phyloP scores from a whole-genome alignment of 768 basidiomycete species.

The Trametes meyenii region DNA sequence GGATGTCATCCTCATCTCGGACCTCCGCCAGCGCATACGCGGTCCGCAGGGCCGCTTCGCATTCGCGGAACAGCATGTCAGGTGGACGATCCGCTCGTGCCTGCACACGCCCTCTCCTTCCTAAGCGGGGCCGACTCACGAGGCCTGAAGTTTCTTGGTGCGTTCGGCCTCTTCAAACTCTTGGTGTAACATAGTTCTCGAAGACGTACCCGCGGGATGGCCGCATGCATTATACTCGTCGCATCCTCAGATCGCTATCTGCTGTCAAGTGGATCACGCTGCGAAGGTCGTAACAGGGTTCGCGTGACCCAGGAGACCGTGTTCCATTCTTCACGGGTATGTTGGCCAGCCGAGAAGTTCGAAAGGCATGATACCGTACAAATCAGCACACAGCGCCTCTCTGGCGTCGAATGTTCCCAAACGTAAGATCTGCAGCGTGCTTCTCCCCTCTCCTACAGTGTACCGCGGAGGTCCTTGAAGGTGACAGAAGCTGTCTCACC shows the following conservation, averaged over 20 bases:
- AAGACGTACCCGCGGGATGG: too few relatives aligned
- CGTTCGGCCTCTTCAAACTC: too few relatives aligned
- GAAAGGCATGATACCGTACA: neutral
- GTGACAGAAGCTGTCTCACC: constrained; percentile 7
- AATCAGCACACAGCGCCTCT: neutral
- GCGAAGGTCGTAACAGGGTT: too few relatives aligned
- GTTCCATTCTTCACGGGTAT: too few relatives aligned
- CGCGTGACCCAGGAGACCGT: too few relatives aligned
- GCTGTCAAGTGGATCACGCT: too few relatives aligned
- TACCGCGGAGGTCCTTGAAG: neutral
- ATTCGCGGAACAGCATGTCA: constrained; percentile 11
- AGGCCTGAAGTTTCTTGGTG: too few relatives aligned
- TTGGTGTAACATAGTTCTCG: too few relatives aligned
- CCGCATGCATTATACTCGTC: too few relatives aligned
- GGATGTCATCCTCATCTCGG: constrained; percentile 24
- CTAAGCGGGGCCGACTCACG: neutral
- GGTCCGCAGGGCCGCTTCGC: neutral
- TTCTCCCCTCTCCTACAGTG: neutral
- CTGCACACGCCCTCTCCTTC: neutral
- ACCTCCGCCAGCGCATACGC: constrained; percentile 21
- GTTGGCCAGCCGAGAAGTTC: neutral
- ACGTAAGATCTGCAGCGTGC: neutral
- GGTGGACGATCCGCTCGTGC: neutral
- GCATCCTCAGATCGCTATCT: too few relatives aligned
- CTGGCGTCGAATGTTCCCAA: neutral